A percentile compares a stretch with the other conserved stretches of the same genome.
Evolutionary conservation across 257 asterid species (phyloP).

Genomic region (Penstemon davidsonii): DNA sequence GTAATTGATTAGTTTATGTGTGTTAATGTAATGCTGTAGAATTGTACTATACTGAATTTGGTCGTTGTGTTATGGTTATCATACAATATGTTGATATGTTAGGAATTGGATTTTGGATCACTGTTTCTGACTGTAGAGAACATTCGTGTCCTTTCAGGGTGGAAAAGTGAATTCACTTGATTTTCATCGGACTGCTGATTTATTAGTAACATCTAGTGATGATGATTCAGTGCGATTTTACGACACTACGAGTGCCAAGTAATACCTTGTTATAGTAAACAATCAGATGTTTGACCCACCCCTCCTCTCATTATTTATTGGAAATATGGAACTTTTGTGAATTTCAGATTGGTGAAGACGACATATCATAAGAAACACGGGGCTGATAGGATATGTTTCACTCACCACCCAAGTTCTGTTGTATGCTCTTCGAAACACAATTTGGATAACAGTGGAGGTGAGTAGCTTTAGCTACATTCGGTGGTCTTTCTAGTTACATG

Average conservation of each 20-base stretch:
- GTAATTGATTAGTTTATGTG: background rate
- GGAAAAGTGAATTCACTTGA: conserved; percentile 81
- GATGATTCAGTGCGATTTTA: conserved; percentile 87
- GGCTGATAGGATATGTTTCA: conserved; percentile 83
- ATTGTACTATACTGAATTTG: background rate
- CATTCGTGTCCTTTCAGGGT: conserved; percentile 46
- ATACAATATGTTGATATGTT: background rate
- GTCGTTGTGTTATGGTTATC: background rate
- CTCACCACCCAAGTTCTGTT: conserved; percentile 89
- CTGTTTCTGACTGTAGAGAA: conserved; percentile 12
- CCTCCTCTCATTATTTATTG: background rate
- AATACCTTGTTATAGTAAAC: conserved; percentile 32
- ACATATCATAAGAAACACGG: conserved; percentile 91
- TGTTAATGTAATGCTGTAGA: too few relatives aligned
- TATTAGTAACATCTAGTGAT: conserved; percentile 80
- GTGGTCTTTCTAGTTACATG: conserved; percentile 14
- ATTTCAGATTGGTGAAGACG: conserved; percentile 77
- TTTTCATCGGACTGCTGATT: conserved; percentile 86
- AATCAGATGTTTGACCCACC: background rate
- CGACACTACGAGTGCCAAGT: conserved; percentile 78
- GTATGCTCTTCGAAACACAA: conserved; percentile 76
- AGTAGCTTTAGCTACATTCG: conserved; percentile 19
- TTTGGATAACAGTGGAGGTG: conserved; percentile 69
- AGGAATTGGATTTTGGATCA: too few relatives aligned
- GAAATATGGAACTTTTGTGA: conserved; percentile 7